These are phyloP conservation scores for Saturnispora ahearnii DNA, from an alignment of 805 yeast species.

Conservation along the genomic window DNA sequence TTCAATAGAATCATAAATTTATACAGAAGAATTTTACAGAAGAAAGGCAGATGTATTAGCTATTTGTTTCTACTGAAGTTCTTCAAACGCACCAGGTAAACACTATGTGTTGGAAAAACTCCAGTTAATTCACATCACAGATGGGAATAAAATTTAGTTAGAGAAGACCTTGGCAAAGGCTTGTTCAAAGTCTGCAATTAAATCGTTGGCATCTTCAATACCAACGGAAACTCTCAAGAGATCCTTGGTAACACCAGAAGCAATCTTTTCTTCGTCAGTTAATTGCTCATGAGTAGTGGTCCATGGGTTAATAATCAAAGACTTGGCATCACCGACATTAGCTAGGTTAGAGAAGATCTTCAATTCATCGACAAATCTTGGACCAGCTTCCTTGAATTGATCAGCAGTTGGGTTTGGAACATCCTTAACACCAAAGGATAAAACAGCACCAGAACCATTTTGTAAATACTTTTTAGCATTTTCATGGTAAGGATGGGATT, in stretches of 20 bases:
- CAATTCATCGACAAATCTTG: conserved; percentile 73
- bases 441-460: conserved; percentile 77
- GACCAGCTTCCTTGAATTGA: conserved; percentile 69
- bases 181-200: conserved; percentile 82
- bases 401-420: conserved; percentile 38
- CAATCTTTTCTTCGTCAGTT: conserved; percentile 65
- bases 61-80: too few species aligned
- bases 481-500: conserved; percentile 68
- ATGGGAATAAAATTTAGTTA: not conserved
- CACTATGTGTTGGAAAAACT: not conserved
- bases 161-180: conserved; percentile 59
- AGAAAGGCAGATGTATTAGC: too few species aligned
- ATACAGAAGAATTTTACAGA: too few species aligned
- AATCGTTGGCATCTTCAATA: conserved; percentile 84
- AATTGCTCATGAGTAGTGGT: conserved; percentile 94
- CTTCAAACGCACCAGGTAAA: too few species aligned
- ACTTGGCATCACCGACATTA: conserved; percentile 93
- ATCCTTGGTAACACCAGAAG: conserved; percentile 84
- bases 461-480: conserved; percentile 74
- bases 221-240: conserved; percentile 86
- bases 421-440: conserved; percentile 82
- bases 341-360: conserved; percentile 88
- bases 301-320: conserved; percentile 92
- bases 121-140: not conserved
- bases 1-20: too few species aligned